Evolutionary conservation across 805 yeast species (phyloP).

Genomic region (Metschnikowia corniflorae): DNA sequence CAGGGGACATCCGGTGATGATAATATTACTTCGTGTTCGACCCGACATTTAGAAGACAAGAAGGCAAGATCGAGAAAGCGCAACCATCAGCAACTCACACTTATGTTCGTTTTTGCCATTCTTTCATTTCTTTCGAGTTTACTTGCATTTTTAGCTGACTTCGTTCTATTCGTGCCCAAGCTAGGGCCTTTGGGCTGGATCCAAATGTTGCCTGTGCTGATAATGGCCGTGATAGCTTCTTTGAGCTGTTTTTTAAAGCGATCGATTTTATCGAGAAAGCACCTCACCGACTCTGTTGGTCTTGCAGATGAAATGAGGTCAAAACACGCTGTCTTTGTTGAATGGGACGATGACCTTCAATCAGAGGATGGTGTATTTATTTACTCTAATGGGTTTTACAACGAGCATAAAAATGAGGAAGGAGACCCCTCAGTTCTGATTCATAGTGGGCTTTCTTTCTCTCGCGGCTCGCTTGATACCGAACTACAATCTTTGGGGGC

Average conservation of each 20-base stretch:
- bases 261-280: constrained; percentile 50
- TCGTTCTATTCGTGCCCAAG: constrained; percentile 71
- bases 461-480: not conserved
- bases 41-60: not conserved
- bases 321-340: constrained; percentile 6
- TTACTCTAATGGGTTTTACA: constrained; percentile 38
- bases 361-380: constrained; percentile 45
- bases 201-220: constrained; percentile 62
- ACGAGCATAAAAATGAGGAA: constrained; percentile 13
- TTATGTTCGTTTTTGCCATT: constrained; percentile 55
- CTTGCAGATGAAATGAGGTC: constrained; percentile 10
- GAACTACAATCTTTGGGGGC: constrained; percentile 3
- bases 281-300: constrained; percentile 27
- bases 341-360: constrained; percentile 25
- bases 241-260: constrained; percentile 71
- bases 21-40: not conserved
- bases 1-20: not conserved
- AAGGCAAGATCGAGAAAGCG: not conserved
- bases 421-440: not conserved
- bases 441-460: not conserved
- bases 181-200: constrained; percentile 86
- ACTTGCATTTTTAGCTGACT: constrained; percentile 77
- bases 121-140: constrained; percentile 68
- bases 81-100: constrained; percentile 31
- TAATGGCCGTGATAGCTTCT: constrained; percentile 61